Conservation (phyloP, 139 green algal species). For the Micractinium sp. region DNA sequence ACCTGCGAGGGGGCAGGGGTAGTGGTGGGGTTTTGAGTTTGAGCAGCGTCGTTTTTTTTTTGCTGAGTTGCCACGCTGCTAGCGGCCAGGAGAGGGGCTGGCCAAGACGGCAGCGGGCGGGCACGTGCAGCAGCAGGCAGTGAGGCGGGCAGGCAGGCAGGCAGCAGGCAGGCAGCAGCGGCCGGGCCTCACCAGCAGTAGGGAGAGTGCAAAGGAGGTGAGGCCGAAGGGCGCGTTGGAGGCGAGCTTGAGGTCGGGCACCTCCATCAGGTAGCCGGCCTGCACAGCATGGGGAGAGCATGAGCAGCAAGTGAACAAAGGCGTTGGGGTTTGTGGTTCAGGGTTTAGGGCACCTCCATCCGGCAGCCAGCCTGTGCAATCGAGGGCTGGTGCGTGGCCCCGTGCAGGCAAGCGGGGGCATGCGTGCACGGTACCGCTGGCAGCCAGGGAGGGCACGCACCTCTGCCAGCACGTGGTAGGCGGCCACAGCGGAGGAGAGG, state of each 20-base stretch:
- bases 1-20: neutral
- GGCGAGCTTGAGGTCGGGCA: constrained; percentile 21
- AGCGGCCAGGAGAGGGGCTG: neutral
- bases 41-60: too few relatives aligned
- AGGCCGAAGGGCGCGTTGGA: constrained; percentile 33
- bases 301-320: too few relatives aligned
- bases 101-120: neutral
- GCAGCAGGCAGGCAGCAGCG: neutral
- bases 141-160: neutral
- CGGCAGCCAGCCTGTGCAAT: constrained; percentile 5
- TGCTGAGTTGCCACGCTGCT: too few relatives aligned
- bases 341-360: neutral
- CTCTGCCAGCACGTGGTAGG: constrained; percentile 20
- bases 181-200: constrained; percentile 29
- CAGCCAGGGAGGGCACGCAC: too few relatives aligned
- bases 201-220: constrained; percentile 40
- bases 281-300: neutral
- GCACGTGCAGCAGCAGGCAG: neutral
- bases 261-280: constrained; percentile 21
- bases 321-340: too few relatives aligned
- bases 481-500: constrained; percentile 5
- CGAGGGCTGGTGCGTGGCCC: neutral
- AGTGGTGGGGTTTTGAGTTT: neutral
- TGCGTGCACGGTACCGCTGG: too few relatives aligned
- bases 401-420: too few relatives aligned